Evolutionary conservation across 2,329 filamentous ascomycete genomes (phyloP), one percentile per base, ranked within the genome.

Genomic region (Zymoseptoria tritici): DNA sequence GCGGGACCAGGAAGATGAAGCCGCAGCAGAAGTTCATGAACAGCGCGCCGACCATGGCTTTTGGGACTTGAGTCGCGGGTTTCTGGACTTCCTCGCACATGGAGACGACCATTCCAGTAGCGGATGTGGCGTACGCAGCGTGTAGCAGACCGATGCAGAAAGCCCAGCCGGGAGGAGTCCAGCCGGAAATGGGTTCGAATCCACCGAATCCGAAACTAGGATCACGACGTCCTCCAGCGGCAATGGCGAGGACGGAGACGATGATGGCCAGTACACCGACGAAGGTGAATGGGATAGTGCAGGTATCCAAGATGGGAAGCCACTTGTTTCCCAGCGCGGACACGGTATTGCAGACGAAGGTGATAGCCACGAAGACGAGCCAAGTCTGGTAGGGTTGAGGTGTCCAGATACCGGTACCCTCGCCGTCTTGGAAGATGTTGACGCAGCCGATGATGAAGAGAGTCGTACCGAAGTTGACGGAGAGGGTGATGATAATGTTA

Each of bases 401-500:
- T 22, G 22, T 53, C 16, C 21, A n/a, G 68, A 80, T 75, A 19
- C 77, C 77, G 21, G 76, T 74, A 16, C 79, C 80, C 2, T 75
- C 72, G 19, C 3, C 26, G 54, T 72, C 71, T 62, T 79, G 76
- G 68, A 83, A 84, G 57, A 83, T 77, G 66, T 83, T 82, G 70
- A 84, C 75, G 64, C 80, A 83, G 52, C 77, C 79, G 64, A 81
- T 75, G 55, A 83, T 71, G 72, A 83, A 83, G 16, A 80, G 73
- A 3, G 80, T 75, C n/a, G 80, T 81, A 69, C 87, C 89, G 68
- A 91, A 91, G 77, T 90, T 89, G 71, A 91, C 88, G n/a, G 87
- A 83, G n/a, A 91, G 79, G 0, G 88, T 91, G 66, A 92, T 92
- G 65, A 87, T 90, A 72, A 91, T 87, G 75, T 91, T 91, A 60